These are phyloP conservation scores for Cladorrhinum sp. DNA, from an alignment of 2,329 filamentous ascomycete genomes.

Conservation along the genomic window DNA sequence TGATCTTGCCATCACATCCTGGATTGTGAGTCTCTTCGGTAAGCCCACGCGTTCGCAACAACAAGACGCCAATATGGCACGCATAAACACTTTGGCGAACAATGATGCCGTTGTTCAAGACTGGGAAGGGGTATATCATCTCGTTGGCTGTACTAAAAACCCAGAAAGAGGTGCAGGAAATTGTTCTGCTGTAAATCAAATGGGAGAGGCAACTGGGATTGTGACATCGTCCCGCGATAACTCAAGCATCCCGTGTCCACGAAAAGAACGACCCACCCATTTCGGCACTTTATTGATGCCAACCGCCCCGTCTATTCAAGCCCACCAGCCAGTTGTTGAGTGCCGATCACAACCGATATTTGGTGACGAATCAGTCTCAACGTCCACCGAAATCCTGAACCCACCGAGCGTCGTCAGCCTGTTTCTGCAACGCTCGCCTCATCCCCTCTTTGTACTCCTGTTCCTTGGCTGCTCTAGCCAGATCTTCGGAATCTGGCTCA, in stretches of 20 bases:
- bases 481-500: slow-evolving; percentile 43
- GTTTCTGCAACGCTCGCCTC: slow-evolving; percentile 69
- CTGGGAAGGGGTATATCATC: not conserved
- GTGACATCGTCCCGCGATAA: not conserved
- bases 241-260: not conserved
- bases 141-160: not conserved
- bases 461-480: slow-evolving; percentile 53
- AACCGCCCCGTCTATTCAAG: not conserved
- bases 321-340: not conserved
- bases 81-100: not conserved
- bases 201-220: not conserved
- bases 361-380: not conserved
- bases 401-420: slow-evolving; percentile 76
- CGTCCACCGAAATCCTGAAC: slow-evolving; percentile 58
- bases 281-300: not conserved
- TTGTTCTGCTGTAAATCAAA: not conserved
- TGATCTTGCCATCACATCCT: no score
- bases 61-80: not conserved
- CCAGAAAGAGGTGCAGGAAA: not conserved
- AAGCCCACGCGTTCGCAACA: not conserved
- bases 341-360: not conserved
- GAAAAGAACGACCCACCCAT: not conserved
- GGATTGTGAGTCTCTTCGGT: not conserved
- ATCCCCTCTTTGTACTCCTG: slow-evolving; percentile 61
- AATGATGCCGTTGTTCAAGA: not conserved